A percentile compares a stretch with the other conserved stretches of the same genome.
These are phyloP conservation scores for Fusarium tuaranense DNA, from an alignment of 2,329 filamentous ascomycete species.

Conservation along the genomic window DNA sequence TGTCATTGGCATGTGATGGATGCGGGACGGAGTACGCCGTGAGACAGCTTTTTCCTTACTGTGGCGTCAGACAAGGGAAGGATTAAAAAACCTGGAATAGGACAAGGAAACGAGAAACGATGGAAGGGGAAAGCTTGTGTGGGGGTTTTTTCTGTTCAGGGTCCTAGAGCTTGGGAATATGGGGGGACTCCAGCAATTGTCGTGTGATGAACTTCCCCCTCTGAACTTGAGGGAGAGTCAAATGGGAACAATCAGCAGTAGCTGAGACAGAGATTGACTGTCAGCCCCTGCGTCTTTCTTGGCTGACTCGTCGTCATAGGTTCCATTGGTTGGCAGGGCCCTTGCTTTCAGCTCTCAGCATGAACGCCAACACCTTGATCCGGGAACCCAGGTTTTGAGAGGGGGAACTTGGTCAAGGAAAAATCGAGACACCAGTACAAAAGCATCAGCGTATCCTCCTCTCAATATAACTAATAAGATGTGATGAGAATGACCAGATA, in stretches of 20 bases:
- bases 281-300: background rate
- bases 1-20: conserved; percentile 26
- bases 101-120: background rate
- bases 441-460: background rate
- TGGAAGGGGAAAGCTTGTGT: conserved; percentile 25
- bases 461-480: background rate
- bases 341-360: background rate
- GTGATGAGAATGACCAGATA: background rate
- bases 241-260: background rate
- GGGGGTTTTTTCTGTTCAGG: conserved; percentile 26
- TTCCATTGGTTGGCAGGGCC: conserved; percentile 1
- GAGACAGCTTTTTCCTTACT: background rate
- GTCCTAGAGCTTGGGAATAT: conserved; percentile 19
- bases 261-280: background rate
- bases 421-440: background rate
- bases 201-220: conserved; percentile 20
- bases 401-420: background rate
- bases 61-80: too few species aligned
- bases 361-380: conserved; percentile 14
- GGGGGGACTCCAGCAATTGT: background rate
- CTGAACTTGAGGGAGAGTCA: background rate
- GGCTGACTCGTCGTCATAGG: conserved; percentile 15
- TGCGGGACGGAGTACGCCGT: conserved; percentile 1
- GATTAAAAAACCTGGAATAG: background rate
- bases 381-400: conserved; percentile 20